phyloP scores from a whole-genome alignment of 257 asterid genomes.

The Solanum pennellii region DNA sequence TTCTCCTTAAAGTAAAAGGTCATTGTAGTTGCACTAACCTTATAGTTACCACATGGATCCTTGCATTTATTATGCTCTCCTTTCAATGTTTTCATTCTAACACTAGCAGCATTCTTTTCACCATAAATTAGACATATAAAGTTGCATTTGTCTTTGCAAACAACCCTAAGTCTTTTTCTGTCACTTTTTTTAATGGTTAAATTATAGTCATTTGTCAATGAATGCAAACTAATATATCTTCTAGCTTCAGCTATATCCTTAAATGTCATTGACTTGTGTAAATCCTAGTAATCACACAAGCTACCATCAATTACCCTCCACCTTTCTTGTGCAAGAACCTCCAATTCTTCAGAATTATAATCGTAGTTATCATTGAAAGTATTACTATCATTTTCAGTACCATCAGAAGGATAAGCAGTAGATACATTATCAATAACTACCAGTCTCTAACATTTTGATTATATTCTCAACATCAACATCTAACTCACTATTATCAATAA shows the following conservation, averaged over 20 bases:
- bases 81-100: not conserved
- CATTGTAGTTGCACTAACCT: not conserved
- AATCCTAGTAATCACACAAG: no score
- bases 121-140: not conserved
- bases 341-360: no score
- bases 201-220: not conserved
- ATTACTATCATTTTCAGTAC: no score
- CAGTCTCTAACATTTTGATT: no score
- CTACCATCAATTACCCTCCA: not conserved
- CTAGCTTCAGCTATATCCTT: not conserved
- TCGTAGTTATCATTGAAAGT: no score
- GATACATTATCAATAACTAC: no score
- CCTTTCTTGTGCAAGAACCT: no score
- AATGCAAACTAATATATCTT: no score
- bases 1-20: not conserved
- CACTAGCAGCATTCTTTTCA: not conserved
- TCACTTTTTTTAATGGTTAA: not conserved
- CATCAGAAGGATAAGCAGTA: no score
- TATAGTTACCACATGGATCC: not conserved
- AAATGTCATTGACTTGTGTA: no score
- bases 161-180: not conserved
- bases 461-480: no score
- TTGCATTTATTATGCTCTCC: not conserved
- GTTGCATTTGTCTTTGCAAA: not conserved
- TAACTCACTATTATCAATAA: no score